A percentile compares a stretch with the other conserved stretches of the same genome.
Evolutionary conservation across 805 yeast species (phyloP).

Genomic region (Jamesozyma rosinii): DNA sequence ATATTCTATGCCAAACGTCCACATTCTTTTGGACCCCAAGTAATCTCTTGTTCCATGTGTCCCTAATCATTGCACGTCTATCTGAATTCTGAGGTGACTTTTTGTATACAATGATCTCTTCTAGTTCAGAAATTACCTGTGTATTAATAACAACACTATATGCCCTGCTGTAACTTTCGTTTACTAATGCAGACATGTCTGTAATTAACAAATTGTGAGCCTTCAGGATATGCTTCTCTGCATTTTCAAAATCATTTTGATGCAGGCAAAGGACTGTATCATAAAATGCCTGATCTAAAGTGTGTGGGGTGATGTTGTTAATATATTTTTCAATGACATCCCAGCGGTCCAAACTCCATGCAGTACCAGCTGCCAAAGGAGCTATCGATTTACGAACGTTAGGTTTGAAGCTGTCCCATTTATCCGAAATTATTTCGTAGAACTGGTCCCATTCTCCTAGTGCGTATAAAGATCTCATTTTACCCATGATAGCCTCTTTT

Average conservation of each 20-base stretch:
- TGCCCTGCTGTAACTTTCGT: conserved; percentile 93
- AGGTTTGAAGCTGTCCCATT: conserved; percentile 68
- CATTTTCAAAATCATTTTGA: conserved; percentile 75
- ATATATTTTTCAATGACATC: conserved; percentile 89
- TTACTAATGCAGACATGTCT: conserved; percentile 86
- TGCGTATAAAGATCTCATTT: conserved; percentile 95
- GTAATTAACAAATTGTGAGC: conserved; percentile 88
- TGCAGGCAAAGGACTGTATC: conserved; percentile 83
- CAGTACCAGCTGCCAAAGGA: conserved; percentile 96
- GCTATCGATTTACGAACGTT: conserved; percentile 80
- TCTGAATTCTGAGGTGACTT: conserved; percentile 76
- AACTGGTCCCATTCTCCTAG: conserved; percentile 97
- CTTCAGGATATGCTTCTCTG: conserved; percentile 62
- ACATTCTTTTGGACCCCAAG: conserved; percentile 93
- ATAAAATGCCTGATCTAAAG: conserved; percentile 92
- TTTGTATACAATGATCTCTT: conserved; percentile 87
- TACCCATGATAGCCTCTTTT: conserved; percentile 90
- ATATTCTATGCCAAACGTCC: conserved; percentile 96
- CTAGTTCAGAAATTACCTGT: conserved; percentile 93
- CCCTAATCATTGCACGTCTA: conserved; percentile 65
- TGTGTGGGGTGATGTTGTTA: conserved; percentile 77
- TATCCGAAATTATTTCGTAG: conserved; percentile 72
- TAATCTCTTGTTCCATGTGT: conserved; percentile 89
- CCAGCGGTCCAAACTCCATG: conserved; percentile 98
- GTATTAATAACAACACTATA: conserved; percentile 94